Conservation (phyloP, 2,329 filamentous ascomycete genomes). For the Clarireedia homoeocarpa region DNA sequence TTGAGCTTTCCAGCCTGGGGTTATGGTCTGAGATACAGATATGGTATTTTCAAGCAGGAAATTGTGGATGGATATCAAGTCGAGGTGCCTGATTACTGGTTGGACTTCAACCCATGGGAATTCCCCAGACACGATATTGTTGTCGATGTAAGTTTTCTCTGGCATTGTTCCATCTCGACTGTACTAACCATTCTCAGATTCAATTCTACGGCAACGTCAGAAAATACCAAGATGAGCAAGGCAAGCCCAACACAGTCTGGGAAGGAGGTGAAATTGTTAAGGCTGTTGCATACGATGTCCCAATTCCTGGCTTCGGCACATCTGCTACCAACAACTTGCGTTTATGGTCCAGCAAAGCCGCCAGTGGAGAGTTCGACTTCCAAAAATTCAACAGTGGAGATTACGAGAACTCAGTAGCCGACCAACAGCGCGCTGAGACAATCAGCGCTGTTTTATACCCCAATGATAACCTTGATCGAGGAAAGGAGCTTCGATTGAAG, state of each 20-base stretch:
- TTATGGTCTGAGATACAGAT: slow-evolving; percentile 90
- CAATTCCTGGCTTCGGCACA: slow-evolving; percentile 84
- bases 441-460: slow-evolving; percentile 97
- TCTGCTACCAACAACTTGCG: slow-evolving; percentile 92
- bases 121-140: slow-evolving; percentile 93
- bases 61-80: slow-evolving; percentile 98
- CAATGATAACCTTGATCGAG: slow-evolving; percentile 92
- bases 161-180: slow-evolving; percentile 24
- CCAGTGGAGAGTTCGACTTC: slow-evolving; percentile 96
- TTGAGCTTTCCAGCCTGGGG: slow-evolving; percentile 97
- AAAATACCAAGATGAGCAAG: slow-evolving; percentile 66
- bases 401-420: slow-evolving; percentile 92
- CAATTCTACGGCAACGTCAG: slow-evolving; percentile 88
- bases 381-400: slow-evolving; percentile 99
- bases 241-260: slow-evolving; percentile 71
- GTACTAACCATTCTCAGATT: slow-evolving; percentile 39
- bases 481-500: slow-evolving; percentile 95
- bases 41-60: slow-evolving; percentile 99
- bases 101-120: slow-evolving; percentile 99
- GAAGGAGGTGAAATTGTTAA: slow-evolving; percentile 89
- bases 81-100: slow-evolving; percentile 97
- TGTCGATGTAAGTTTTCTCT: slow-evolving; percentile 57
- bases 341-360: slow-evolving; percentile 95
- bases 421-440: slow-evolving; percentile 96
- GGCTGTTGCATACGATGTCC: slow-evolving; percentile 88